Percentiles rank a stretch among this genome's conserved stretches.
Conservation (phyloP, 192 early-diverging fungal genomes). For the Backusella mclennaniae region DNA sequence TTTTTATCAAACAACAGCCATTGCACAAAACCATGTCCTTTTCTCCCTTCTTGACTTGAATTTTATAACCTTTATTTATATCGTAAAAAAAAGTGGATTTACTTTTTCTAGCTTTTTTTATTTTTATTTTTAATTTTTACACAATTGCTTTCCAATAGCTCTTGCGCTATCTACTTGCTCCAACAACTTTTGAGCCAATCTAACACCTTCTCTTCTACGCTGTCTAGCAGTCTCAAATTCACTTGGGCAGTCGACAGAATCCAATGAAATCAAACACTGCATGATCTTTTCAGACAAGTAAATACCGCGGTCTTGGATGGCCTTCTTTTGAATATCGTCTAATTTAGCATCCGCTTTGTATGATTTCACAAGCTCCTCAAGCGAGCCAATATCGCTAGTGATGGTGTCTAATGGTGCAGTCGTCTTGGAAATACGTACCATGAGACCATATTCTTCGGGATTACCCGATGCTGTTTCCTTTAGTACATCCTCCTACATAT, state of each 20-base stretch:
- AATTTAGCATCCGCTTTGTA: conserved; percentile 30
- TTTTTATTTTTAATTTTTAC: neutral
- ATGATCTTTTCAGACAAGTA: conserved; percentile 72
- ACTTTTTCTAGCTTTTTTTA: neutral
- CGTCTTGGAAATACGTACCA: conserved; percentile 44
- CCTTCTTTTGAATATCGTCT: conserved; percentile 50
- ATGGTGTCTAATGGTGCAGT: conserved; percentile 29
- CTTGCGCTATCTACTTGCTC: conserved; percentile 65
- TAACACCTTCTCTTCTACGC: conserved; percentile 76
- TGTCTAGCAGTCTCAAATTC: conserved; percentile 70
- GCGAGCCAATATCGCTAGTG: neutral
- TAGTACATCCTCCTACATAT: conserved; percentile 11
- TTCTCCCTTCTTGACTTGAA: too few relatives aligned
- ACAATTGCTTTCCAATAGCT: neutral
- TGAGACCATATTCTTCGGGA: conserved; percentile 52
- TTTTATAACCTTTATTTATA: neutral
- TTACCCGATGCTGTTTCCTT: conserved; percentile 42
- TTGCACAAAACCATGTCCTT: too few relatives aligned
- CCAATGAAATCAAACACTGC: conserved; percentile 73
- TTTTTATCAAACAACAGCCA: neutral
- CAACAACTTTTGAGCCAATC: conserved; percentile 67
- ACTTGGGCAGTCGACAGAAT: conserved; percentile 63
- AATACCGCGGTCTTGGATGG: conserved; percentile 65
- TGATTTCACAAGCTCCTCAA: conserved; percentile 33
- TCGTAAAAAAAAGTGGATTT: neutral